Conservation (phyloP, 208 protist genomes). For the Kentomonas sorsogonicus region DNA sequence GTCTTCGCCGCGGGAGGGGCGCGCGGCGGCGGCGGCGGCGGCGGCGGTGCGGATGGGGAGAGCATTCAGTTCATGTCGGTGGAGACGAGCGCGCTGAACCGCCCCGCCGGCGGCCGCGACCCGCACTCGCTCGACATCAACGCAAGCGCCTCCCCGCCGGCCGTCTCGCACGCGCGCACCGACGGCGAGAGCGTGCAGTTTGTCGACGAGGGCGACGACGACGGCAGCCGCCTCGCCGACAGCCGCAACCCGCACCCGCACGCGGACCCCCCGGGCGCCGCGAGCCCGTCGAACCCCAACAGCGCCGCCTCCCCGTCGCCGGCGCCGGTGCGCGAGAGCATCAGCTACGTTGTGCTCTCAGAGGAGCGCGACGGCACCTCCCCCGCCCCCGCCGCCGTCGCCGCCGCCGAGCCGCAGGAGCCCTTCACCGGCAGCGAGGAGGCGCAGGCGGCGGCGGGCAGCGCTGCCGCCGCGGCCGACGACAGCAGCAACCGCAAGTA, state of each 20-base stretch:
- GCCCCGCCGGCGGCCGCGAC: no score
- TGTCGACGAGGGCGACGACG: background rate
- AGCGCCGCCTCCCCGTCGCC: background rate
- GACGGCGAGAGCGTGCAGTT: no score
- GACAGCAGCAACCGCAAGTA: background rate
- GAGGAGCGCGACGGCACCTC: background rate
- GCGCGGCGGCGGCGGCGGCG: no score
- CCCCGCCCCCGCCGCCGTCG: background rate
- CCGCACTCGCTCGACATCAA: background rate
- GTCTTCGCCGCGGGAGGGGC: no score
- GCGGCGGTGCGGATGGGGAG: background rate
- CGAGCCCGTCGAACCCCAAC: background rate
- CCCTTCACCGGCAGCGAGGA: background rate
- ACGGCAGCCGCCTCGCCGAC: background rate
- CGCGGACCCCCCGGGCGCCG: no score
- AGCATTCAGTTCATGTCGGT: slow-evolving; percentile 1
- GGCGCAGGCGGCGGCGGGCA: background rate
- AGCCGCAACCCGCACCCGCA: background rate
- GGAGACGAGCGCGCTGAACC: background rate
- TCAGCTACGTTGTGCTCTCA: background rate
- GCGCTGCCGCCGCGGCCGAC: background rate
- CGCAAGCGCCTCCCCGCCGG: background rate
- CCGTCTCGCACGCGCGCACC: background rate
- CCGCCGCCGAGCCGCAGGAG: background rate
- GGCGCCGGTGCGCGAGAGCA: background rate